Base-by-base conservation (phyloP, 352 stramenopile genomes). In the Pelagophyceae sp. region DNA sequence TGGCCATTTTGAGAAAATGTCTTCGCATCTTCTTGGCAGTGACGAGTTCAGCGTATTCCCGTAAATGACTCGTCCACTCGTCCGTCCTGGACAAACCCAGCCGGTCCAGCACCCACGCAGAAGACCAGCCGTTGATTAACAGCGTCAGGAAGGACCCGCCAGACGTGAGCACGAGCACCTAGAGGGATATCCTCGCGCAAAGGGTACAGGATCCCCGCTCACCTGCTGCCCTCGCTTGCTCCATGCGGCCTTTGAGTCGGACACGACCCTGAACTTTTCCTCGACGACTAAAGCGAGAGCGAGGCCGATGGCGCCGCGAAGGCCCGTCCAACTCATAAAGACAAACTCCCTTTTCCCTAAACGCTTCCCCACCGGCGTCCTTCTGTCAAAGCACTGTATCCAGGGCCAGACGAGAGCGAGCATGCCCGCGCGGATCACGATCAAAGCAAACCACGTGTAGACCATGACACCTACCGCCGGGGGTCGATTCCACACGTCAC, bases 241-340 rank as follows among this genome's bases (percentile, higher is more conserved):
- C 45, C 45, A 54, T 11, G 45, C 45, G 11, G 45, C 11, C 35
- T 76, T 64, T 25, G 35, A n/a, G 1, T 70, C 51, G 17, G 27
- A 38, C 37, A 72, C 70, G 35, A 70, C 38, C 31, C 70, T n/a
- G 32, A 72, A 64, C 40, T 76, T 32, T 20, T 72, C 65, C 29
- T 75, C 35, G 2, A 85, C 32, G 25, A 78, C 38, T 0, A 85
- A 32, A 37, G 79, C 82, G 17, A 85, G 80, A 25, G 82, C 79
- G 32, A 85, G 76, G 38, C 82, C 82, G 25, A 85, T 80, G n/a
- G 82, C 82, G n/a, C 82, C 82, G 51, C 82, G 77, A 69, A 86
- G 31, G 20, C 79, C 82, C 25, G 54, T 77, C 71, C 72, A 85
- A 11, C 69, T 72, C 27, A 83, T 75, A 0, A 86, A 25, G 3